These are phyloP conservation scores for Blastocystis hominis DNA, from an alignment of 352 stramenopile genomes.

Conservation along the genomic window DNA sequence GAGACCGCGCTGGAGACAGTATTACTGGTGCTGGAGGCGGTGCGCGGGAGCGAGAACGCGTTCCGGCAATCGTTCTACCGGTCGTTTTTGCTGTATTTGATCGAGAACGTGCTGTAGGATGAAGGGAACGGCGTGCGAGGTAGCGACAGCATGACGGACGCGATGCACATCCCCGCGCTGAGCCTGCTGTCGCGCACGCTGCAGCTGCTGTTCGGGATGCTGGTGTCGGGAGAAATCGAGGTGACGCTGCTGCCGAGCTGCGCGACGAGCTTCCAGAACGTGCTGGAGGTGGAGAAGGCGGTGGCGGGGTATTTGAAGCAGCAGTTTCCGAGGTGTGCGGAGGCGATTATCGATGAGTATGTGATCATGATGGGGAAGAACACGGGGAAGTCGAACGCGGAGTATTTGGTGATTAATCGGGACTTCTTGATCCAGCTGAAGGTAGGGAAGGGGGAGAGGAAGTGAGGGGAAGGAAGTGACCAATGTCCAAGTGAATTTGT, in stretches of 20 bases:
- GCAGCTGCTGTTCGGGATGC: constrained; percentile 90
- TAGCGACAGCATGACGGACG: constrained; percentile 78
- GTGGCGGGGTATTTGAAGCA: constrained; percentile 82
- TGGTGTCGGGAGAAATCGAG: constrained; percentile 86
- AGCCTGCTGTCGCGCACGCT: constrained; percentile 93
- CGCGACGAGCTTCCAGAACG: constrained; percentile 76
- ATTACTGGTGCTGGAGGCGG: constrained; percentile 69
- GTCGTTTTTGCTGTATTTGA: constrained; percentile 85
- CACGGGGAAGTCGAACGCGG: constrained; percentile 91
- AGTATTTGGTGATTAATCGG: constrained; percentile 91
- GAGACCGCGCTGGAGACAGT: constrained; percentile 72
- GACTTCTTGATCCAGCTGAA: constrained; percentile 98
- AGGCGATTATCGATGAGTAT: constrained; percentile 81
- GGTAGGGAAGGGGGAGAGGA: constrained; percentile 67
- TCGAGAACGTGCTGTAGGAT: constrained; percentile 63
- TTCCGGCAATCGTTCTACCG: constrained; percentile 93
- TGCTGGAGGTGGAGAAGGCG: neutral
- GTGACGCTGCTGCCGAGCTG: constrained; percentile 81
- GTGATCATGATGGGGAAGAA: constrained; percentile 89
- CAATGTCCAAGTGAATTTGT: constrained; percentile 66
- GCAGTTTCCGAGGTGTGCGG: constrained; percentile 89
- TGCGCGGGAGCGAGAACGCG: constrained; percentile 79
- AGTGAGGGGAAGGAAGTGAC: constrained; percentile 63
- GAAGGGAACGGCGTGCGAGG: neutral
- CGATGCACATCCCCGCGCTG: constrained; percentile 95